These are phyloP conservation scores for Suillus plorans DNA, from an alignment of 768 basidiomycete genomes.

Conservation along the genomic window DNA sequence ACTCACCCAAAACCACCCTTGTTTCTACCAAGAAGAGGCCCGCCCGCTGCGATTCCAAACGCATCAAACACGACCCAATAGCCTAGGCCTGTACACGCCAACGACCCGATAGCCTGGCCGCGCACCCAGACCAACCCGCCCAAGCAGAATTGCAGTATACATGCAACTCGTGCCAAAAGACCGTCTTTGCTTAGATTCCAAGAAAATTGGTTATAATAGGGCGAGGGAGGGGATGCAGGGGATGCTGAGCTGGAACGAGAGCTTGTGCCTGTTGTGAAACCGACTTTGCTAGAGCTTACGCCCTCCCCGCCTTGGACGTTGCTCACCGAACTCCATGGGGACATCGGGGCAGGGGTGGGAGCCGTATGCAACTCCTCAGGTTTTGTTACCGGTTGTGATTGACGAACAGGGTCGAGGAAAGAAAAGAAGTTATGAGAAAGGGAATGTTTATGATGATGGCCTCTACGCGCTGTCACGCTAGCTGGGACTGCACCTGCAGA, in stretches of 20 bases:
- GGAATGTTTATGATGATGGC: conserved; percentile 93
- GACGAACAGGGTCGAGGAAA: conserved; percentile 71
- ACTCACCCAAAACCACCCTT: conserved; percentile 62
- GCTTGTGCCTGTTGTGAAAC: neutral
- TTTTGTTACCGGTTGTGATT: conserved; percentile 14
- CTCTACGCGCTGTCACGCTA: conserved; percentile 41
- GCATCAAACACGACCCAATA: conserved; percentile 98
- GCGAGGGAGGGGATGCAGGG: neutral
- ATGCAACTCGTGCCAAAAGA: conserved; percentile 20
- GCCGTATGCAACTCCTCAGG: conserved; percentile 49
- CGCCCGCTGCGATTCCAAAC: conserved; percentile 61
- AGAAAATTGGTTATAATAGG: neutral
- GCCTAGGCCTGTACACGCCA: conserved; percentile 87
- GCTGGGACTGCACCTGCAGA: conserved; percentile 15
- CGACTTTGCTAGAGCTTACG: neutral
- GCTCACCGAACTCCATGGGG: conserved; percentile 58
- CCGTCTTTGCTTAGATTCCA: conserved; percentile 11
- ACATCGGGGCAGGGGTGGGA: conserved; percentile 60
- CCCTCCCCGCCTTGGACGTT: neutral
- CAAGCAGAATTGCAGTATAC: conserved; percentile 50
- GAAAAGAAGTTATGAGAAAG: conserved; percentile 95
- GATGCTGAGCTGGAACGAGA: conserved; percentile 25
- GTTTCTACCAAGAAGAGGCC: conserved; percentile 19
- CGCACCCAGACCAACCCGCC: conserved; percentile 83
- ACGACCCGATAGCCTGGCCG: conserved; percentile 85